phyloP scores from a whole-genome alignment of 148 eudicot genomes.

The Chenopodium berlandieri region DNA sequence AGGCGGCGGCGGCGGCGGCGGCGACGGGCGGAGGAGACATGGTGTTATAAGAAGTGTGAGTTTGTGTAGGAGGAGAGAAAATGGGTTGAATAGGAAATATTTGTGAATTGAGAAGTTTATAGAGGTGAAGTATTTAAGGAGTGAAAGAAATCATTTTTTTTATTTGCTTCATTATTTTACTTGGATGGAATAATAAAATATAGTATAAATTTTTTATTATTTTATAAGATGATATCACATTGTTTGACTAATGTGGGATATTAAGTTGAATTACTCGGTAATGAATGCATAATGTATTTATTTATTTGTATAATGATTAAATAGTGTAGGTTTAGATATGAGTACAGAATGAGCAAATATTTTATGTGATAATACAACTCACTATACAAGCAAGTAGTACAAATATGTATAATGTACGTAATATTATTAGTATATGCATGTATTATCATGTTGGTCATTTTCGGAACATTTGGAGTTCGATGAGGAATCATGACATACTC shows the following conservation, averaged over 20 bases:
- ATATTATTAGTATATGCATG: no score
- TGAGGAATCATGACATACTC: neutral
- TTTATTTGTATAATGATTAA: no score
- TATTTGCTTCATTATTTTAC: neutral
- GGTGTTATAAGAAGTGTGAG: neutral
- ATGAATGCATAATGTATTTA: no score
- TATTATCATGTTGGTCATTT: no score
- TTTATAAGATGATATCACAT: neutral
- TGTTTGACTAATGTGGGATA: conserved; percentile 17
- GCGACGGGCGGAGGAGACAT: conserved; percentile 7
- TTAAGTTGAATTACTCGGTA: neutral
- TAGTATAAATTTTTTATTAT: neutral
- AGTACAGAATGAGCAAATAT: no score
- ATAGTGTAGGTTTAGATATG: neutral
- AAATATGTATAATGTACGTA: no score
- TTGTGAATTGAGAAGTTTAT: neutral
- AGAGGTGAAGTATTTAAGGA: neutral
- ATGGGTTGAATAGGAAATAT: neutral
- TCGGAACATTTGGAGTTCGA: neutral
- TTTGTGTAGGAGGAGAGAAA: neutral
- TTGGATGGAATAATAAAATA: neutral
- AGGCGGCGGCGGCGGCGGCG: neutral
- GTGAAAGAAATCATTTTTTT: neutral
- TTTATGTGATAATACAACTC: no score
- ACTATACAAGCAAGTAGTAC: no score